Percentiles rank a stretch among this genome's conserved stretches.
Conservation (phyloP, 257 asterid genomes). For the Lantana camara region DNA sequence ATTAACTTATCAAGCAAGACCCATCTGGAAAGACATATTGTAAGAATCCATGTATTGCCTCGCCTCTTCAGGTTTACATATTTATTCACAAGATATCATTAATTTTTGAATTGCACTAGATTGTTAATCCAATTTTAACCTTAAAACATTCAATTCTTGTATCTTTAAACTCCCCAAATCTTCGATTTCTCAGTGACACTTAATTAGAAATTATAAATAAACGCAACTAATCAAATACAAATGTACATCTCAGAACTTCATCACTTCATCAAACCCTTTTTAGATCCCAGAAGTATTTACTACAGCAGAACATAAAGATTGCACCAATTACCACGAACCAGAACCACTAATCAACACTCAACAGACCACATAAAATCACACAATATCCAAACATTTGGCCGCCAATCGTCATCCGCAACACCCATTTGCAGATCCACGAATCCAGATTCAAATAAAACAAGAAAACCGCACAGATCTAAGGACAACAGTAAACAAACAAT, state of each 20-base stretch:
- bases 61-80: too few species aligned
- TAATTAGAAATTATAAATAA: background rate
- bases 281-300: conserved; percentile 24
- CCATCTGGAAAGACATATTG: background rate
- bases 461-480: conserved; percentile 31
- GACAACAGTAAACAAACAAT: conserved; percentile 9
- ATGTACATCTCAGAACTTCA: background rate
- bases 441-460: conserved; percentile 12
- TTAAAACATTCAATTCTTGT: too few species aligned
- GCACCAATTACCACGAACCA: conserved; percentile 8
- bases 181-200: background rate
- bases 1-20: background rate
- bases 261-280: background rate
- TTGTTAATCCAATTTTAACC: background rate
- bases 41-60: background rate
- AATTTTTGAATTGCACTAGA: background rate
- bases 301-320: conserved; percentile 15
- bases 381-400: background rate
- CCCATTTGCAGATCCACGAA: conserved; percentile 38
- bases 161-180: background rate
- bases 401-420: conserved; percentile 13
- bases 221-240: background rate
- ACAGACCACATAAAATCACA: background rate
- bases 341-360: background rate
- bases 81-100: too few species aligned